Base-by-base conservation (phyloP, 805 yeast genomes). In the Saccharomycopsis selenospora region DNA sequence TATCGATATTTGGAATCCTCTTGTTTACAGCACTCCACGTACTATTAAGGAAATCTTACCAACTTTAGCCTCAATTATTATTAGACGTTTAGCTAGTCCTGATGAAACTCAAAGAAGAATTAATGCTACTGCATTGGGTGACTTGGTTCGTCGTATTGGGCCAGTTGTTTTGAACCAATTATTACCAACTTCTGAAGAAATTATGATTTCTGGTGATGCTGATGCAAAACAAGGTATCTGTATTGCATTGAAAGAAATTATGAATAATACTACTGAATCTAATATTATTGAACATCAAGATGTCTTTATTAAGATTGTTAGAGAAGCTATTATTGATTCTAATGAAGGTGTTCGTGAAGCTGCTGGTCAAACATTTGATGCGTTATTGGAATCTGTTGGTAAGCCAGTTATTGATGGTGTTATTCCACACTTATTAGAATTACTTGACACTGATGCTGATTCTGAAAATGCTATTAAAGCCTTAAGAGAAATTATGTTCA, bases 151-250 rank as follows among this genome's bases (percentile, higher is more conserved):
- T 60, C 77, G 99, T 60, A 96, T 89, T 49, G 97, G 97, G 52
- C 79, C 87, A 25, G 82, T 82, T 57, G 95, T 96, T 0, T 73
- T 93, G 54, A 71, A 87, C 2, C 88, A 85, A 61, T 68, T 93
- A 53, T 70, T 93, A 52, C 99, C 99, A 40, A 84, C 95, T 3
- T 70, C 91, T 57, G 84, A 86, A 56, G 76, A 75, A 36, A 67
- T 85, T 54, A 62, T 70, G 46, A 68, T 72, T n/a, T 61, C 76
- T 26, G 66, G 75, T 48, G 93, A 85, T 58, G 69, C 85, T n/a
- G 93, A 83, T 61, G 83, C 95, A 30, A 86, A 85, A 62, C 95
- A 90, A 69, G 99, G 99, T 71, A 87, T 93, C 45, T 93, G 99
- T 71, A 80, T 91, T 63, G 99, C 99, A 6, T 71, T 89, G 43